Evolutionary conservation across 1,284 basidiomycete species (phyloP), one percentile per base, ranked within the genome.

Genomic region (Amylostereum areolatum): DNA sequence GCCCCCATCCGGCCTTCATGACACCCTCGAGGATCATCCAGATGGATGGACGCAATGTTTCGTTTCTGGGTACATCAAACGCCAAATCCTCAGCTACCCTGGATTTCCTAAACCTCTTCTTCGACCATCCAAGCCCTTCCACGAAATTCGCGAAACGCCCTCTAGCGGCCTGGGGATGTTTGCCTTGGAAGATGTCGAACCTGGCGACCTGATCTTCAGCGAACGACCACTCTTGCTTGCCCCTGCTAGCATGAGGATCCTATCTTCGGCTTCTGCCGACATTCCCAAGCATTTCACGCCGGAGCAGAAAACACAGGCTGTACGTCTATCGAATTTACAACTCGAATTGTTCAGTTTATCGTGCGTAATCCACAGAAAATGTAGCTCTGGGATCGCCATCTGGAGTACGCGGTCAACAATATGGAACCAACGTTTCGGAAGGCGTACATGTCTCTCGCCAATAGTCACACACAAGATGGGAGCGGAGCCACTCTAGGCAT

Each of bases 361-460:
- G n/a, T n/a, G n/a, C n/a, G n/a, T n/a, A n/a, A n/a, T n/a, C n/a
- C n/a, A n/a, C n/a, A n/a, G n/a, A n/a, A n/a, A n/a, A n/a, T n/a
- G n/a, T n/a, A n/a, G n/a, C n/a, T n/a, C n/a, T n/a, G n/a, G n/a
- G n/a, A n/a, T n/a, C n/a, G n/a, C n/a, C n/a, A n/a, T n/a, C n/a
- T n/a, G n/a, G n/a, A n/a, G n/a, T n/a, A n/a, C n/a, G n/a, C n/a
- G n/a, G n/a, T n/a, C n/a, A 5, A 39, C n/a, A 39, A 5, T 39
- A 6, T 39, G 37, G 37, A 39, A 39, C 5, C 12, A 5, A 39
- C 27, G 5, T 39, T 25, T 35, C 37, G n/a, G 37, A n/a, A 39
- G 37, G 5, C n/a, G 37, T 61, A 56, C 35, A 52, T 55, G 45
- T 43, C 50, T 10, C 43, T 64, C 35, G 52, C 52, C 1, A 59